Percentiles rank a stretch among this genome's conserved stretches.
phyloP scores from a whole-genome alignment of 768 basidiomycete genomes.

The Lentinula sp. region DNA sequence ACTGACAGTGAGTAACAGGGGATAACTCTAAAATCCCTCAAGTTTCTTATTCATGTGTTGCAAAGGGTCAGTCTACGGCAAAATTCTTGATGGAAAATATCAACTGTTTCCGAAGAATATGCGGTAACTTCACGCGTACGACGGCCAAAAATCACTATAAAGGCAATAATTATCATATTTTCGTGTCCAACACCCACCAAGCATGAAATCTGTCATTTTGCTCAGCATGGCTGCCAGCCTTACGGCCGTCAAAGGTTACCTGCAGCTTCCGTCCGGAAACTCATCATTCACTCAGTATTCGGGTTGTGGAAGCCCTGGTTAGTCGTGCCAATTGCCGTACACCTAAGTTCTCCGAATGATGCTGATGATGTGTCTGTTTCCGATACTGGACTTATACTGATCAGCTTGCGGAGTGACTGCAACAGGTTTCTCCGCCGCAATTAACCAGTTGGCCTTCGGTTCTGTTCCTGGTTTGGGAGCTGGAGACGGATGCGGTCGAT shows the following conservation, averaged over 20 bases:
- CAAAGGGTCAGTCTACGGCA: background rate
- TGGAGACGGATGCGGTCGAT: conserved; percentile 58
- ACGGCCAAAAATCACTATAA: background rate
- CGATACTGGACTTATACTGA: background rate
- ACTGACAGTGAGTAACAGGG: no score
- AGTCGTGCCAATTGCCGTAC: background rate
- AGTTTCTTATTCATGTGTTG: no score
- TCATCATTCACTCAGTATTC: conserved; percentile 56
- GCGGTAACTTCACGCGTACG: background rate
- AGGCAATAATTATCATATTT: background rate
- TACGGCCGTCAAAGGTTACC: conserved; percentile 27
- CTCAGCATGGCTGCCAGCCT: background rate
- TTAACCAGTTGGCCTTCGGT: conserved; percentile 53
- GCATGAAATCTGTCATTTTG: background rate
- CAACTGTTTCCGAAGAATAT: conserved; percentile 1
- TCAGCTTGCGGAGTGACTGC: conserved; percentile 48
- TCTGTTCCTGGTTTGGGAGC: conserved; percentile 40
- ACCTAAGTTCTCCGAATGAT: background rate
- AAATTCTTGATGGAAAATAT: no score
- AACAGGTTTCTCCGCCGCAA: conserved; percentile 47
- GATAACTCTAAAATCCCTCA: no score
- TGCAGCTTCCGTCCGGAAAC: conserved; percentile 44
- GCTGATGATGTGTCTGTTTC: background rate
- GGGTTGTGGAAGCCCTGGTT: conserved; percentile 45
- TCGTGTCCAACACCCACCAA: background rate